A percentile compares a stretch with the other conserved stretches of the same genome.
phyloP scores from a whole-genome alignment of 208 protist species.

The Plasmodiophora brassicae region DNA sequence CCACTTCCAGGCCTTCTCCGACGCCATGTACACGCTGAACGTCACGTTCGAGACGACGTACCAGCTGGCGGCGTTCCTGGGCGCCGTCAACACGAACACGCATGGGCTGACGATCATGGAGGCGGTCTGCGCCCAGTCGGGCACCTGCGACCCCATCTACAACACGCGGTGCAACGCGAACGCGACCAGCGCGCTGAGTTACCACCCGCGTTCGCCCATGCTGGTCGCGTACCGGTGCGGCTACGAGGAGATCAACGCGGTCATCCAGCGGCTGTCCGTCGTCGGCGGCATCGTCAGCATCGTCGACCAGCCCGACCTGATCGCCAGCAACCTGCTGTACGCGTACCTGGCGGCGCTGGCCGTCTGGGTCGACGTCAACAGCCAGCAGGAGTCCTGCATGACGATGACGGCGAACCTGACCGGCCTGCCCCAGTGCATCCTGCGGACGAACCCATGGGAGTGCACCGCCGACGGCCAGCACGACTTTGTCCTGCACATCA shows the following conservation, averaged over 20 bases:
- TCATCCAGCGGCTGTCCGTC: not conserved
- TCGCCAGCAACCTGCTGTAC: not conserved
- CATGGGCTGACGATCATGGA: not conserved
- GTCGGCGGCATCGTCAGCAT: not conserved
- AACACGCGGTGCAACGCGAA: not conserved
- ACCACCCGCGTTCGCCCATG: not conserved
- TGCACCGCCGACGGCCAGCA: not conserved
- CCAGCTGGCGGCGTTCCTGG: not conserved
- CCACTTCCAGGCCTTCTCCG: not conserved
- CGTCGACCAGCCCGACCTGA: not conserved
- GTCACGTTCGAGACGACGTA: not conserved
- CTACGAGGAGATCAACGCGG: not conserved
- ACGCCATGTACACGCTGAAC: not conserved
- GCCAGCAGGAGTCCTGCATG: no score
- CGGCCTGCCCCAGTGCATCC: not conserved
- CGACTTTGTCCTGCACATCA: no score
- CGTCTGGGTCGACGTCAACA: not conserved
- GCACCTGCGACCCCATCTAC: not conserved
- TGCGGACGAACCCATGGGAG: not conserved
- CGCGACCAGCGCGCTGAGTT: not conserved
- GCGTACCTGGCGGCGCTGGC: not conserved
- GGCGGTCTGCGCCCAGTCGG: not conserved
- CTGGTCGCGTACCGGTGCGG: not conserved
- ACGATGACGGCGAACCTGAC: not conserved
- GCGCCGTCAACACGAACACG: not conserved